Conservation (phyloP, 345 rosid genomes). For the Gossypioides kirkii region DNA sequence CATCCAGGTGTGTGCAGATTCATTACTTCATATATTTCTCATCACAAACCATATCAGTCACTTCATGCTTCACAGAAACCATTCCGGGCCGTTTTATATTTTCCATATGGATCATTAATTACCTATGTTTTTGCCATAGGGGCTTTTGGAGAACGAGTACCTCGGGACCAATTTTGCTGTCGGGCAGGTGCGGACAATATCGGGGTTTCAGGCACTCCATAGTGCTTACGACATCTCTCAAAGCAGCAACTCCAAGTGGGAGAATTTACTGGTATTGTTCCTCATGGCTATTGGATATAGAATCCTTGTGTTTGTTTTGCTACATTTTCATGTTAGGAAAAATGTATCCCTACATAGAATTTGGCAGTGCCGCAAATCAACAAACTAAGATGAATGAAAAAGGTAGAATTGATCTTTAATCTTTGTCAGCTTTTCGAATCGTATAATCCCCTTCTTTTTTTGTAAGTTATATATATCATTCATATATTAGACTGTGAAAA, state of each 20-base stretch:
- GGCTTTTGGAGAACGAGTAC: conserved; percentile 92
- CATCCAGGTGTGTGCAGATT: conserved; percentile 53
- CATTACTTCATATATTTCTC: neutral
- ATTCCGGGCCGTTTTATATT: neutral
- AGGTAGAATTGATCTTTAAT: conserved; percentile 8
- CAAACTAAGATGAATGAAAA: conserved; percentile 39
- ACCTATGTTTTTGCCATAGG: conserved; percentile 34
- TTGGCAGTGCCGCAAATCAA: conserved; percentile 29
- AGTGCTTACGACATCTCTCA: conserved; percentile 74
- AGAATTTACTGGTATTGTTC: conserved; percentile 66
- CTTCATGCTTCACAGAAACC: neutral
- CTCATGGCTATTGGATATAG: conserved; percentile 82
- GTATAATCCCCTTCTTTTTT: neutral
- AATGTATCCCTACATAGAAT: conserved; percentile 28
- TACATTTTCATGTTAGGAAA: conserved; percentile 47
- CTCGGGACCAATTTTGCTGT: conserved; percentile 74
- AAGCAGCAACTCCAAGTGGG: conserved; percentile 74
- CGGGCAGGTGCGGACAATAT: conserved; percentile 86
- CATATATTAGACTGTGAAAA: neutral
- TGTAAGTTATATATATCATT: neutral
- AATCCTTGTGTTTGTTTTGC: conserved; percentile 50
- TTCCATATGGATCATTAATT: neutral
- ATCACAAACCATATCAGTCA: neutral
- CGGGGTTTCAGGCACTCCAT: conserved; percentile 72
- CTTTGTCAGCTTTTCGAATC: neutral